A percentile compares a stretch with the other conserved stretches of the same genome.
phyloP scores from a whole-genome alignment of 2,329 filamentous ascomycete genomes.

The Fusarium equiseti region DNA sequence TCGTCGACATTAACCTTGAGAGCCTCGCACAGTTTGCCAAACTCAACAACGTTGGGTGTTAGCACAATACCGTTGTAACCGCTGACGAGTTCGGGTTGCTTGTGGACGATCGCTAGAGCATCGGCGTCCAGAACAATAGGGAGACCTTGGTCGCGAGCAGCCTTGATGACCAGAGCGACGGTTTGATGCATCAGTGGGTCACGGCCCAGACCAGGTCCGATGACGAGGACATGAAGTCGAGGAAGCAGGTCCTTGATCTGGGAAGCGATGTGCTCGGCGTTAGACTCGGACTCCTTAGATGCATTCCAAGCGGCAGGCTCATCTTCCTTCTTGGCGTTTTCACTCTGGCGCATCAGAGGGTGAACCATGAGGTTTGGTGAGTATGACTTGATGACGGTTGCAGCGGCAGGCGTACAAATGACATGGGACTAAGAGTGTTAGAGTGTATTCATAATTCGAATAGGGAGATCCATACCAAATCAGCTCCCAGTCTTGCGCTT shows the following conservation, averaged over 20 bases:
- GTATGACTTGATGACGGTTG: conserved; percentile 93
- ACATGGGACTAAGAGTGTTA: conserved; percentile 77
- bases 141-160: conserved; percentile 77
- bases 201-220: conserved; percentile 91
- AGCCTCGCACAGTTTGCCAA: conserved; percentile 81
- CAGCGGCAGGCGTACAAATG: conserved; percentile 92
- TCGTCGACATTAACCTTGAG: conserved; percentile 72
- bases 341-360: conserved; percentile 87
- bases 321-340: conserved; percentile 50
- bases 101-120: conserved; percentile 82
- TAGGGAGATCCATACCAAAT: conserved; percentile 73
- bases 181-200: conserved; percentile 92
- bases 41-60: conserved; percentile 96
- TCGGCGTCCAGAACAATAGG: conserved; percentile 94
- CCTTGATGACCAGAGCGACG: conserved; percentile 80
- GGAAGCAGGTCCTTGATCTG: conserved; percentile 83
- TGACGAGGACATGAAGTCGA: conserved; percentile 90
- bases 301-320: conserved; percentile 58
- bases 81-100: conserved; percentile 78
- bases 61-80: conserved; percentile 88
- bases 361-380: conserved; percentile 99
- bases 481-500: conserved; percentile 87
- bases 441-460: background rate
- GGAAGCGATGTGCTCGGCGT: conserved; percentile 71
- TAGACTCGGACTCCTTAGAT: conserved; percentile 57